phyloP scores from a whole-genome alignment of 805 yeast species.

The Candida sithepensis region DNA sequence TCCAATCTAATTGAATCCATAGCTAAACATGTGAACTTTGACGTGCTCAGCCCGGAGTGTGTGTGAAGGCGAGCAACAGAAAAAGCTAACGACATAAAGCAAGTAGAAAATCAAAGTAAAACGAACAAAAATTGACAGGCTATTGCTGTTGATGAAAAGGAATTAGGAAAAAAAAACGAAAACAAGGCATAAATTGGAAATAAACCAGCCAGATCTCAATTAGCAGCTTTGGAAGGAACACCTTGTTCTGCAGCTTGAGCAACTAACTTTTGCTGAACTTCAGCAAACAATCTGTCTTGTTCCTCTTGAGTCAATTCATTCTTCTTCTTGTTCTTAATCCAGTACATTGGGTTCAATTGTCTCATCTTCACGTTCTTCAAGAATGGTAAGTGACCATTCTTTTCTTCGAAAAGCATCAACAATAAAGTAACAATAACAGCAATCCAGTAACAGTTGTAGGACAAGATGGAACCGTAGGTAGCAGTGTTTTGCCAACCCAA shows the following conservation, averaged over 20 bases:
- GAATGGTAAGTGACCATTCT: slow-evolving; percentile 76
- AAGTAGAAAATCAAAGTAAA: not conserved
- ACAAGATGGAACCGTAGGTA: slow-evolving; percentile 84
- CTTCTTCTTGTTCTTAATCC: slow-evolving; percentile 66
- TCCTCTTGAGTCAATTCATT: slow-evolving; percentile 50
- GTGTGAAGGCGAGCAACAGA: not conserved
- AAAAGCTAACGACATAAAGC: not conserved
- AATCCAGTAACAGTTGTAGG: slow-evolving; percentile 90
- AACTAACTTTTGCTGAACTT: slow-evolving; percentile 33
- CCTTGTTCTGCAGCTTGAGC: slow-evolving; percentile 12
- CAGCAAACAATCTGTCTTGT: slow-evolving; percentile 47
- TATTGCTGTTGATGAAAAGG: no score
- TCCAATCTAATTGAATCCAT: not conserved
- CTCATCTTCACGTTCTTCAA: slow-evolving; percentile 43
- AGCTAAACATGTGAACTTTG: not conserved
- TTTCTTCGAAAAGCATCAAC: slow-evolving; percentile 81
- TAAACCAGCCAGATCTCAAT: not conserved
- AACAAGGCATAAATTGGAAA: not conserved
- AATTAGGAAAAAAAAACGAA: not conserved
- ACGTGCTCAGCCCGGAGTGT: not conserved
- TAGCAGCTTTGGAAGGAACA: not conserved
- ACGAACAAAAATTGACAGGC: not conserved
- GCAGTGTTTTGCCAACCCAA: slow-evolving; percentile 98
- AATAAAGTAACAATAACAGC: slow-evolving; percentile 49
- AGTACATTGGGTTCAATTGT: slow-evolving; percentile 68